These are phyloP conservation scores for Capsella bursapastoris DNA, from an alignment of 345 rosid species.

Conservation along the genomic window DNA sequence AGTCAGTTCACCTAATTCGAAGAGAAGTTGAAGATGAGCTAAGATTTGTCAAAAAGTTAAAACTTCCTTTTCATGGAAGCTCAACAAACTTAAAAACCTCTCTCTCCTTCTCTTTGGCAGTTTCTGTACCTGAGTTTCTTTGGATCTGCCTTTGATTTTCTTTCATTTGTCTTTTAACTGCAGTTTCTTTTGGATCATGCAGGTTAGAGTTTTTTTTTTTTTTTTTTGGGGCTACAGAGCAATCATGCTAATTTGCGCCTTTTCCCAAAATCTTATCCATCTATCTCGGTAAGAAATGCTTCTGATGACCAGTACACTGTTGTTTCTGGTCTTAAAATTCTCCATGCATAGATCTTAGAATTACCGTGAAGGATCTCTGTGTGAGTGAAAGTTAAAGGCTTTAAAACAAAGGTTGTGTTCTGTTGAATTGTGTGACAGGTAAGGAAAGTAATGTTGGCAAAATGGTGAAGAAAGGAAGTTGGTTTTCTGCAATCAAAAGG, in stretches of 20 bases:
- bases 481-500: slow-evolving; percentile 93
- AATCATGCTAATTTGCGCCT: slow-evolving; percentile 29
- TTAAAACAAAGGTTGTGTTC: slow-evolving; percentile 16
- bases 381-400: slow-evolving; percentile 14
- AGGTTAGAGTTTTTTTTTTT: slow-evolving; percentile 15
- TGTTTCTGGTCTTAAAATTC: slow-evolving; percentile 7
- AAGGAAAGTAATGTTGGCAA: slow-evolving; percentile 64
- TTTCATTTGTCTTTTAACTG: slow-evolving; percentile 24
- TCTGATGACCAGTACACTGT: neutral
- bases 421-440: slow-evolving; percentile 47
- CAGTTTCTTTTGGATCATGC: slow-evolving; percentile 29
- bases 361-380: neutral
- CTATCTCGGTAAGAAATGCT: slow-evolving; percentile 22
- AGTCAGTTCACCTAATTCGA: slow-evolving; percentile 38
- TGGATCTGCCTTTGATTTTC: slow-evolving; percentile 33
- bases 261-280: slow-evolving; percentile 11
- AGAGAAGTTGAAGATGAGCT: slow-evolving; percentile 35
- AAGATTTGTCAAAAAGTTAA: slow-evolving; percentile 43
- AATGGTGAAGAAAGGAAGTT: slow-evolving; percentile 96
- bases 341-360: slow-evolving; percentile 39
- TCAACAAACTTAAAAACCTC: slow-evolving; percentile 36
- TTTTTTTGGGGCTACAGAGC: neutral
- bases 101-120: slow-evolving; percentile 38
- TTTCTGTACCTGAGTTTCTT: slow-evolving; percentile 26
- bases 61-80: slow-evolving; percentile 47